Evolutionary conservation across 148 eudicot species (phyloP), one percentile per base, ranked within the genome.

Genomic region (Silene uniflora): DNA sequence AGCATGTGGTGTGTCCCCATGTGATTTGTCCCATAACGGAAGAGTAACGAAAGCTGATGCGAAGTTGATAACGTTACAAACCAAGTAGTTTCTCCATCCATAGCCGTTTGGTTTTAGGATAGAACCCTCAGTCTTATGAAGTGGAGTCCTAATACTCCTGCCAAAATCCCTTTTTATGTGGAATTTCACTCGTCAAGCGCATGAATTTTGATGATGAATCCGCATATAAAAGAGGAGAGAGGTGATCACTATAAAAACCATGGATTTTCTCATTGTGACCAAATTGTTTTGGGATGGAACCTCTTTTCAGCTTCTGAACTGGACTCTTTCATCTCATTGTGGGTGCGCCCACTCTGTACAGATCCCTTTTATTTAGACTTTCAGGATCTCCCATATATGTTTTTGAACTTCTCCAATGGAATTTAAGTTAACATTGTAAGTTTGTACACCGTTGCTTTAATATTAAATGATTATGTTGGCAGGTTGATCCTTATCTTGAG

Each of bases 401-500:
- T 27, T 55, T 12, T 7, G 29, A 9, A 3, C 13, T 10, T 35
- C 18, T 3, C 1, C 56, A 44, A 32, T 32, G 35, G 7, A 44
- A 14, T 58, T 46, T 46, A 47, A 11, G 1, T 25, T 66, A 60
- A 21, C 27, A n/a, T 69, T 67, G 42, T 21, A 18, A 17, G 61
- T 16, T 24, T 58, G 19, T 25, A 25, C 75, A 39, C 7, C 11
- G 22, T 24, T 72, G 29, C 74, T 47, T 27, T 76, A 22, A 29
- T 68, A 67, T 61, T 70, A 14, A 59, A 54, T 71, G 46, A 71
- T 75, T 80, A 59, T 79, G 76, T 24, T 59, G 16, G 75, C 86
- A 92, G 98, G 86, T 80, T 79, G 98, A 92, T 88, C 98, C 98
- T 75, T 88, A 86, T 71, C 91, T 92, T 55, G 79, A 84, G 80